Evolutionary conservation across 129 eudicot species (phyloP), one percentile per base, ranked within the genome.

Genomic region (Deinandra increscens): DNA sequence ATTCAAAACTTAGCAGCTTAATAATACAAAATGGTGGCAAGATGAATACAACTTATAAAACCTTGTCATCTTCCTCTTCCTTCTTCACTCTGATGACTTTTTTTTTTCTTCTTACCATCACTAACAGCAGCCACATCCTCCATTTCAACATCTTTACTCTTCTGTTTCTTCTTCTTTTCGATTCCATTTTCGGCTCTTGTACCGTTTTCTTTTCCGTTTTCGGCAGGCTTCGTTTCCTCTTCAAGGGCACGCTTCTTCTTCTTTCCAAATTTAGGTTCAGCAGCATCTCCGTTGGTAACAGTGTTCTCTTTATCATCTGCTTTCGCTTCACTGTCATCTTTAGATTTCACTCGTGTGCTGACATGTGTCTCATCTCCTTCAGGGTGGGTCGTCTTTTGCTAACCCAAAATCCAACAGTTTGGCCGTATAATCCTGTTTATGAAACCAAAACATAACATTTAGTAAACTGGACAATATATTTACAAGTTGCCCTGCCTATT

Each of bases 81-180:
- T n/a, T 74, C 74, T 33, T 75, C 80, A 75, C 51, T 75, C 80
- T 12, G 74, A 69, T 9, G 80, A 75, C 55, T 75, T 75, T 60
- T 80, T 81, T n/a, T 89, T 71, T 84, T 85, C 92, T 85, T 89
- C 80, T 86, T 86, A 12, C 88, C 84, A 63, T 82, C 95, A 54
- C 80, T 83, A 13, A 75, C 82, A 46, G 76, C 82, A 17, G 81
- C 62, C 45, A 64, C 73, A 42, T 76, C 88, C 59, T 81, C 91
- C 46, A 31, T 73, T 42, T 61, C 82, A 26, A 78, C 85, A 36
- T 85, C 86, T 64, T 73, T 81, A 66, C 78, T 87, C 76, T 83
- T 90, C 84, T 82, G 86, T 72, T 85, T 85, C 63, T 83, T 85
- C 80, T 86, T 89, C 71, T 85, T 82, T 49, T 74, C 80, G 4